Percentiles rank a stretch among this genome's conserved stretches.
phyloP scores from a whole-genome alignment of 2,329 filamentous ascomycete genomes.

The Hypoxylon sp. region DNA sequence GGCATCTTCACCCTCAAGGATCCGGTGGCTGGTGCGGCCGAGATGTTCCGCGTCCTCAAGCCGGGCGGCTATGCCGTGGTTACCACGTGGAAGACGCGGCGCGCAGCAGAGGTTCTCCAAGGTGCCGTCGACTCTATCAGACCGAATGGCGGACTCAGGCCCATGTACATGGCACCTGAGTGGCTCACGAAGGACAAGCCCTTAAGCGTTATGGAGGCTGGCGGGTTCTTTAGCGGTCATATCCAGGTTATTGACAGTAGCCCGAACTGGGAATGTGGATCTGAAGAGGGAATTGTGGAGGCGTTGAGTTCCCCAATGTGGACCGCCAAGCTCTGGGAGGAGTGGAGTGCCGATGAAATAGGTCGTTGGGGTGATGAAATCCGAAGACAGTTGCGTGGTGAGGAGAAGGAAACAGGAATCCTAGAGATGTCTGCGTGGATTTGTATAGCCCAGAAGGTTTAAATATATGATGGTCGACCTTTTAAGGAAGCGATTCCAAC shows the following conservation, averaged over 20 bases:
- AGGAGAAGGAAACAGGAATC: slow-evolving; percentile 38
- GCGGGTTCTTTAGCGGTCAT: slow-evolving; percentile 37
- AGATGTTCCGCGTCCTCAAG: slow-evolving; percentile 46
- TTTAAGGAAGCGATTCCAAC: background rate
- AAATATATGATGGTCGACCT: background rate
- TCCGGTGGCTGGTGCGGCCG: slow-evolving; percentile 35
- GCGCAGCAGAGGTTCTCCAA: slow-evolving; percentile 31
- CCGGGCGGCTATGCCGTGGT: slow-evolving; percentile 40
- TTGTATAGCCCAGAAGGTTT: slow-evolving; percentile 40
- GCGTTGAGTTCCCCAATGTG: slow-evolving; percentile 43
- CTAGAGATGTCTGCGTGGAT: slow-evolving; percentile 45
- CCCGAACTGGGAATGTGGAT: slow-evolving; percentile 39
- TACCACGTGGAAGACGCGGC: slow-evolving; percentile 46
- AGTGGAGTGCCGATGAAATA: slow-evolving; percentile 43
- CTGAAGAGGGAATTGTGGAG: slow-evolving; percentile 31
- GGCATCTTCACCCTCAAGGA: slow-evolving; percentile 43
- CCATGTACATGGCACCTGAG: slow-evolving; percentile 39
- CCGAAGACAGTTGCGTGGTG: slow-evolving; percentile 39
- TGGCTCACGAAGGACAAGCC: slow-evolving; percentile 45
- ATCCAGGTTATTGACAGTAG: slow-evolving; percentile 28
- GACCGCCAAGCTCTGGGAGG: slow-evolving; percentile 41
- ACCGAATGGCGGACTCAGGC: slow-evolving; percentile 24
- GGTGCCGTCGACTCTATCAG: slow-evolving; percentile 34
- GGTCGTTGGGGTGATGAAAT: slow-evolving; percentile 43
- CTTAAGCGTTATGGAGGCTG: slow-evolving; percentile 34